phyloP scores from a whole-genome alignment of 2,329 filamentous ascomycete species.

The Penicillium sp. region DNA sequence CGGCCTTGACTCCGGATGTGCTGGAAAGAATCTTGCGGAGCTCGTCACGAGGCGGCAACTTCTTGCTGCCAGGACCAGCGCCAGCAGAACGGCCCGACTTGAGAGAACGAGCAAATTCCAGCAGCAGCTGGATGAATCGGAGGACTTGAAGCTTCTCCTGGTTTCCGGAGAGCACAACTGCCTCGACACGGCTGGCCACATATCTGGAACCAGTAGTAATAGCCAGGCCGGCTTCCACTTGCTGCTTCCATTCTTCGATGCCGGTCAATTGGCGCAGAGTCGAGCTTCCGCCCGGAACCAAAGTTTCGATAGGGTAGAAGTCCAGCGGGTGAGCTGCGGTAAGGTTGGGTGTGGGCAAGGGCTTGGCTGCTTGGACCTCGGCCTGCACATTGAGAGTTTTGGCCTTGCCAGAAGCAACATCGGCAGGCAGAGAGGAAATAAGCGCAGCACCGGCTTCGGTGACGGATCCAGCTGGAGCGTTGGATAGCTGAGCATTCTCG shows the following conservation, averaged over 20 bases:
- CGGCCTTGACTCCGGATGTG: constrained; percentile 19
- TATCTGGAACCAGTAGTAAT: constrained; percentile 45
- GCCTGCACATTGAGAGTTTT: constrained; percentile 39
- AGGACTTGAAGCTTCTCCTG: constrained; percentile 45
- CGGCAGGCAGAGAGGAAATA: constrained; percentile 42
- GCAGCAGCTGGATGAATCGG: constrained; percentile 46
- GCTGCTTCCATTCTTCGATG: constrained; percentile 45
- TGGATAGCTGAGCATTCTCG: constrained; percentile 50
- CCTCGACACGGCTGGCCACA: constrained; percentile 44
- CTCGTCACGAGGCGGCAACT: constrained; percentile 41
- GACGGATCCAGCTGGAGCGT: constrained; percentile 35
- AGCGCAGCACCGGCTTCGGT: constrained; percentile 45
- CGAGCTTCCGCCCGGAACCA: constrained; percentile 43
- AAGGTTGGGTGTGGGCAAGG: constrained; percentile 45
- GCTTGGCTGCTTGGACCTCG: constrained; percentile 48
- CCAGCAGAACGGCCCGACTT: constrained; percentile 24
- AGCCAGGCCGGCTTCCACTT: constrained; percentile 34
- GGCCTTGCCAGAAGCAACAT: constrained; percentile 31
- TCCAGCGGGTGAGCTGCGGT: constrained; percentile 44
- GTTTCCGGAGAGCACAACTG: constrained; percentile 40
- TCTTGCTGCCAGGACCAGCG: constrained; percentile 37
- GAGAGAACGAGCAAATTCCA: constrained; percentile 43
- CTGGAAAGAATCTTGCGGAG: constrained; percentile 39
- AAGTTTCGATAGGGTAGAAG: constrained; percentile 46
- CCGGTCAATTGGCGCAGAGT: constrained; percentile 45